Evolutionary conservation across 2,329 filamentous ascomycete genomes (phyloP).

Genomic region (Pseudogymnoascus sp.): DNA sequence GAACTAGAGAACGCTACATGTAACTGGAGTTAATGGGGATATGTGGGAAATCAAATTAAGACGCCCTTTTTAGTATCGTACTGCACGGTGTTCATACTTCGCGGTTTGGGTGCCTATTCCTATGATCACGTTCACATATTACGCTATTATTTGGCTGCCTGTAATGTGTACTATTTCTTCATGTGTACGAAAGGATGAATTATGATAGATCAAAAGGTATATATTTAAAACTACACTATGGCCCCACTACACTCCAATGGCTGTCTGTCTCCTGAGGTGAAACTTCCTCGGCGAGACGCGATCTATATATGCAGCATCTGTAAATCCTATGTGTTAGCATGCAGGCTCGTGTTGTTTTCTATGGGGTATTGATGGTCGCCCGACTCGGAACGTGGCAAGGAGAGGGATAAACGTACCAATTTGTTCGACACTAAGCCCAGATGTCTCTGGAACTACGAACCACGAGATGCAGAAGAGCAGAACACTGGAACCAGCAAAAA

Average conservation of each 20-base stretch:
- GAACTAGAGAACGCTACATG: not conserved
- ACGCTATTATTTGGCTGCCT: not conserved
- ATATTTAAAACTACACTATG: not conserved
- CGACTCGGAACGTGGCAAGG: not conserved
- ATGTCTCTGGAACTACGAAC: conserved; percentile 44
- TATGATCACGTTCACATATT: not conserved
- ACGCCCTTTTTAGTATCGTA: not conserved
- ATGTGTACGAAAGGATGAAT: not conserved
- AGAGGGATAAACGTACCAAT: conserved; percentile 31
- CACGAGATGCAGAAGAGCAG: conserved; percentile 33
- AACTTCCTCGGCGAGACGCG: not conserved
- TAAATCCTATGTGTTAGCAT: not conserved
- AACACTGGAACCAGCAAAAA: conserved; percentile 32
- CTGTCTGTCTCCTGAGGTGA: not conserved
- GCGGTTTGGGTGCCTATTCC: not conserved
- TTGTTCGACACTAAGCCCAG: conserved; percentile 37
- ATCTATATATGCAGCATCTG: not conserved
- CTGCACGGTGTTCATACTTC: not conserved
- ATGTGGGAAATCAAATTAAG: not conserved
- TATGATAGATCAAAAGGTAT: not conserved
- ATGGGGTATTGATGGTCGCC: not conserved
- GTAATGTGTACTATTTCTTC: not conserved
- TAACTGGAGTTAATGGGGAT: not conserved
- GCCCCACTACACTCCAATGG: not conserved
- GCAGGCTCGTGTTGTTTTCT: not conserved